phyloP scores from a whole-genome alignment of 164 flowering plant genomes.

The Berberis vulgaris region DNA sequence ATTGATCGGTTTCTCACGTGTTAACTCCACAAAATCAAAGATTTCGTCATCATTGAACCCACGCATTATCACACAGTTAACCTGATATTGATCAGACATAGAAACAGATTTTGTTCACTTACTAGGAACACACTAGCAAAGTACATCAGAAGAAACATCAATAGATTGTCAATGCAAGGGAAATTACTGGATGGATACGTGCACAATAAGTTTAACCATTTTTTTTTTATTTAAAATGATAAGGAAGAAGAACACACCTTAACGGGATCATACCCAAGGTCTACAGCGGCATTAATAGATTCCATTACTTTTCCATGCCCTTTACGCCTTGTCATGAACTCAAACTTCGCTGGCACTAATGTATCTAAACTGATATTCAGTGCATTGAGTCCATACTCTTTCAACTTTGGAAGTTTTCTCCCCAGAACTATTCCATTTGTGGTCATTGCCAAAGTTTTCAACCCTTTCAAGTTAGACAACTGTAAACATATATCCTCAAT shows the following conservation, averaged over 20 bases:
- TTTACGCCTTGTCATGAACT: constrained; percentile 87
- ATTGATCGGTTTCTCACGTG: constrained; percentile 75
- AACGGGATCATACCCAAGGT: constrained; percentile 81
- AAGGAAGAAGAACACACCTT: constrained; percentile 42
- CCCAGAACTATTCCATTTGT: constrained; percentile 85
- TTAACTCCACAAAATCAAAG: constrained; percentile 87
- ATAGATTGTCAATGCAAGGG: background rate
- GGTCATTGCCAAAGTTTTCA: constrained; percentile 81
- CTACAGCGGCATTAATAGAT: constrained; percentile 68
- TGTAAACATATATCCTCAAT: constrained; percentile 75
- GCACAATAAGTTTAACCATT: no score
- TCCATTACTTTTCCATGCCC: constrained; percentile 84
- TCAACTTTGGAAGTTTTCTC: constrained; percentile 74
- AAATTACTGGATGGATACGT: background rate
- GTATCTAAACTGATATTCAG: constrained; percentile 94
- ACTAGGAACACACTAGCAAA: background rate
- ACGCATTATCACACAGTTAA: constrained; percentile 93
- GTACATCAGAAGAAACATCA: background rate
- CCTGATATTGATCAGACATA: constrained; percentile 31
- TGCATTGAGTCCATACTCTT: constrained; percentile 69
- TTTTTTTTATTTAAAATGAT: no score
- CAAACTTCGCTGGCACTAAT: constrained; percentile 89
- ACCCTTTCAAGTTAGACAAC: constrained; percentile 65
- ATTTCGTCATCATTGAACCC: constrained; percentile 96
- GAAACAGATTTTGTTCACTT: background rate